Percentiles rank a stretch among this genome's conserved stretches.
Evolutionary conservation across 495 filamentous ascomycete genomes (phyloP).

Genomic region (Entonaema liquescens): DNA sequence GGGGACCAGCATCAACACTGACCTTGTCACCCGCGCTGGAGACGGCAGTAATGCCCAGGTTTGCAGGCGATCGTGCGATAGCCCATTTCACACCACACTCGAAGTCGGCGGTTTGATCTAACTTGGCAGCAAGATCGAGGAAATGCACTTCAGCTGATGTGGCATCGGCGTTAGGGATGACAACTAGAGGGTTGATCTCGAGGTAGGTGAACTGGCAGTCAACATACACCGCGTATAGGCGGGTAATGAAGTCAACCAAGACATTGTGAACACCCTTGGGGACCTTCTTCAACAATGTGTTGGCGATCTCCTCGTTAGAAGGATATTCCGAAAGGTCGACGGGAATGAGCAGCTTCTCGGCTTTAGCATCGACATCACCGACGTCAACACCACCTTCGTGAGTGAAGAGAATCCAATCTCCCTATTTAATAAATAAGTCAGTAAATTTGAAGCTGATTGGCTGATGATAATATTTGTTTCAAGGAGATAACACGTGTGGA

Average conservation of each 20-base stretch:
- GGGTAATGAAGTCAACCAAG: constrained; percentile 95
- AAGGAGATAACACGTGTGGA: constrained; percentile 28
- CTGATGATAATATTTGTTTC: constrained; percentile 17
- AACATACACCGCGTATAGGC: constrained; percentile 79
- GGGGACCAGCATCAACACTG: constrained; percentile 94
- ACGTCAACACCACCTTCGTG: constrained; percentile 99
- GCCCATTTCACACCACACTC: constrained; percentile 99
- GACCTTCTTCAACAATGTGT: constrained; percentile 86
- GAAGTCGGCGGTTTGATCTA: constrained; percentile 99
- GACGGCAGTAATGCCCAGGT: constrained; percentile 76
- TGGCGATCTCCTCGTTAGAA: constrained; percentile 92
- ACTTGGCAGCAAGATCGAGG: constrained; percentile 97
- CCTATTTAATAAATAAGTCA: constrained; percentile 65
- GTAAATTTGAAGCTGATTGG: constrained; percentile 30
- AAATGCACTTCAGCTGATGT: constrained; percentile 97
- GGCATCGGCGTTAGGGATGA: constrained; percentile 89
- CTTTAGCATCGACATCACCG: constrained; percentile 98
- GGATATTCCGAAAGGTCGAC: constrained; percentile 95
- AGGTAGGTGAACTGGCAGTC: constrained; percentile 99
- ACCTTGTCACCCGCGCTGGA: constrained; percentile 73
- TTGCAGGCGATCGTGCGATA: constrained; percentile 85
- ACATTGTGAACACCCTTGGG: constrained; percentile 96
- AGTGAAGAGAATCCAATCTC: constrained; percentile 99
- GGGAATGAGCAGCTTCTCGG: constrained; percentile 96
- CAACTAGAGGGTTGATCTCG: constrained; percentile 98